These are phyloP conservation scores for Dothideomycetes sp. DNA, from an alignment of 2,329 filamentous ascomycete species.

Conservation along the genomic window DNA sequence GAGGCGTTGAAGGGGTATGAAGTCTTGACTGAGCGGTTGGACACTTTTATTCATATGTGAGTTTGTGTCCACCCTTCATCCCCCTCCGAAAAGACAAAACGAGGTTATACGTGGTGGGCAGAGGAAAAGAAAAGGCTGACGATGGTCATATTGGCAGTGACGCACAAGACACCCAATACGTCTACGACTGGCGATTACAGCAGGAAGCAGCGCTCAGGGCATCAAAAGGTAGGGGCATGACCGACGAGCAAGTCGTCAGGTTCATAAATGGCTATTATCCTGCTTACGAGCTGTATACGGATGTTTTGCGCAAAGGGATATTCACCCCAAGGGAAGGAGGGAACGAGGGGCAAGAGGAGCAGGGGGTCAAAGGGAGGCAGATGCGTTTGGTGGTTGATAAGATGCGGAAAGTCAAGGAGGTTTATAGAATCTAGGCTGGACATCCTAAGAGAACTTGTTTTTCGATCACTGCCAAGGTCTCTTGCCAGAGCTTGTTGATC, in stretches of 20 bases:
- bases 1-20: constrained; percentile 47
- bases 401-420: constrained; percentile 28
- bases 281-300: constrained; percentile 46
- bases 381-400: constrained; percentile 39
- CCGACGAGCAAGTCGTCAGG: constrained; percentile 61
- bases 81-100: too few species aligned
- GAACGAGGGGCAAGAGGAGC: too few species aligned
- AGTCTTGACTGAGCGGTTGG: constrained; percentile 46
- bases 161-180: constrained; percentile 60
- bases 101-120: too few species aligned
- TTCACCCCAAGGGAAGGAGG: too few species aligned
- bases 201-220: constrained; percentile 64
- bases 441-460: too few species aligned
- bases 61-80: constrained; percentile 14
- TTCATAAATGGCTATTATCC: constrained; percentile 60
- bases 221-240: constrained; percentile 66
- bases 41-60: constrained; percentile 54
- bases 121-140: neutral
- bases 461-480: too few species aligned
- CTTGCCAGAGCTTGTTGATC: too few species aligned
- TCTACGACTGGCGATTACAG: constrained; percentile 75
- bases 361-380: constrained; percentile 29
- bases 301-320: constrained; percentile 37
- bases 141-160: too few species aligned
- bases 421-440: neutral